Base-by-base conservation (phyloP, 1,139 yeast genomes). In the Arxiozyma slooffiae region DNA sequence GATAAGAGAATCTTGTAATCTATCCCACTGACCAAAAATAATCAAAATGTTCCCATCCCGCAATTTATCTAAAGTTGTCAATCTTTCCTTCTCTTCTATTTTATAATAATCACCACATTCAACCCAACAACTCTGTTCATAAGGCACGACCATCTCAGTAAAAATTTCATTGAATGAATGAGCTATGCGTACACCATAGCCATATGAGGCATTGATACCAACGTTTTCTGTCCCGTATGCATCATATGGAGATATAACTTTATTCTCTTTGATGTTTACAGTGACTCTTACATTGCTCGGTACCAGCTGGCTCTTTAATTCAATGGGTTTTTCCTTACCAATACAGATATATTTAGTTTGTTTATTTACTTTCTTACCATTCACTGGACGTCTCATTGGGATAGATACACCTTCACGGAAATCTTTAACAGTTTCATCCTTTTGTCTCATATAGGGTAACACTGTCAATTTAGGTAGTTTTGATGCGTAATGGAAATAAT, bases 261-360 rank as follows among this genome's bases (percentile, higher is more conserved):
- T 77, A 51, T 75, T 76, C 34, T 77, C 77, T 50, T 78, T 72
- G 34, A 79, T 61, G 61, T 89, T 89, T 1, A 89, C 88, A 0
- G 95, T 86, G 7, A 89, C 96, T 57, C 96, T 71, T 6, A 85
- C 86, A 59, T 85, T 81, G 0, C 80, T 77, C 1, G 96, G 96
- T 1, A 87, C 81, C 54, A 81, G 81, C 53, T 79, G 80, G 3
- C 76, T 72, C 20, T 67, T 71, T 52, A 89, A 71, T 62, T 81
- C 82, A 40, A 87, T 59, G 7, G 81, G 73, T 51, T 76, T 69
- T 1, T 72, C 69, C 48, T 73, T 76, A 1, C 97, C 97, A 48
- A 88, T 74, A 60, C 87, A 87, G 47, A 89, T 85, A 61, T 74
- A 85, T 57, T 80, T 81, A 9, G 96, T 87, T 43, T 71, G 70